Percentiles rank a stretch among this genome's conserved stretches.
Conservation (phyloP, 257 asterid genomes). For the Cynanchum wilfordii region DNA sequence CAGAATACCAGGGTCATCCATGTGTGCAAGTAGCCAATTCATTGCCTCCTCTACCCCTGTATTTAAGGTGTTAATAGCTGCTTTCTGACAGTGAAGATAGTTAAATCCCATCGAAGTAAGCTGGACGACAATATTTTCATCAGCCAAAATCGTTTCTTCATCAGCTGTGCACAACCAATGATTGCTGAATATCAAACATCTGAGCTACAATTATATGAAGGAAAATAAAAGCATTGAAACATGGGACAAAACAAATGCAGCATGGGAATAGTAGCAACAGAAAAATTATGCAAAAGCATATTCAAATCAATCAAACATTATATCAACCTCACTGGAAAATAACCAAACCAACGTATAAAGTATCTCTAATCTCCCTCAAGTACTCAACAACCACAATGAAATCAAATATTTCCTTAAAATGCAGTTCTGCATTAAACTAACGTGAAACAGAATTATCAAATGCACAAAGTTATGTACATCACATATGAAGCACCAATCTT, state of each 20-base stretch:
- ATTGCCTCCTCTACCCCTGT: conserved; percentile 80
- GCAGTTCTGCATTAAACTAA: background rate
- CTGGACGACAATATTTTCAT: conserved; percentile 69
- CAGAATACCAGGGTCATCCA: conserved; percentile 76
- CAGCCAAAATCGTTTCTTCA: conserved; percentile 28
- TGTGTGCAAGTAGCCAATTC: conserved; percentile 85
- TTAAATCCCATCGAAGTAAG: conserved; percentile 86
- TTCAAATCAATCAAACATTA: background rate
- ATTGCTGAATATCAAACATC: conserved; percentile 10
- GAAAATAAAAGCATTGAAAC: background rate
- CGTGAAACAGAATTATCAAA: background rate
- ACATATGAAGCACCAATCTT: background rate
- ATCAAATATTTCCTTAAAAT: background rate
- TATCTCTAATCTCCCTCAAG: background rate
- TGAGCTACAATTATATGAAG: background rate
- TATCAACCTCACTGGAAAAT: background rate
- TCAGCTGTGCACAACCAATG: conserved; percentile 38
- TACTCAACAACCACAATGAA: background rate
- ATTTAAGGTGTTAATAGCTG: conserved; percentile 78
- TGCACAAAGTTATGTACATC: background rate
- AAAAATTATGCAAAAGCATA: background rate
- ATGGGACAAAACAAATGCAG: background rate
- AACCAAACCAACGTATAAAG: background rate
- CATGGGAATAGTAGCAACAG: background rate
- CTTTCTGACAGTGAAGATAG: conserved; percentile 80